phyloP scores from a whole-genome alignment of 2,329 filamentous ascomycete species.

The Ophiostoma sp. region DNA sequence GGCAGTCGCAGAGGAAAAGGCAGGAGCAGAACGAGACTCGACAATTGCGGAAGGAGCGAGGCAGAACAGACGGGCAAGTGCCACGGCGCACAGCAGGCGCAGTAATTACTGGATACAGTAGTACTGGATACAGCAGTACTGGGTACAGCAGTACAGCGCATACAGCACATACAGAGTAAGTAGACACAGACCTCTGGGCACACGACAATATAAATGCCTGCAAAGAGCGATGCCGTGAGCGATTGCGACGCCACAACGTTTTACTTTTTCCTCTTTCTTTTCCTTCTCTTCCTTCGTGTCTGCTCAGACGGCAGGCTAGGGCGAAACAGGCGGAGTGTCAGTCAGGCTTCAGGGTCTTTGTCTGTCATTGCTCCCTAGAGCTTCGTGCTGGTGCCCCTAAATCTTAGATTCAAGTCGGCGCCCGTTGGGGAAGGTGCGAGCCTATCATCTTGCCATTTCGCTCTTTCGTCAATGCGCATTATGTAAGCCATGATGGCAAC shows the following conservation, averaged over 20 bases:
- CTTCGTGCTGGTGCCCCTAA: background rate
- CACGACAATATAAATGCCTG: background rate
- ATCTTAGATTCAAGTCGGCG: background rate
- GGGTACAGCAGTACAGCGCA: background rate
- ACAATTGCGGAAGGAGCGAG: background rate
- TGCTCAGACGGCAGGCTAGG: background rate
- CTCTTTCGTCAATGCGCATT: background rate
- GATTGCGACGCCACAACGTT: background rate
- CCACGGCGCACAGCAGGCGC: background rate
- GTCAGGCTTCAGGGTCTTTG: conserved; percentile 2
- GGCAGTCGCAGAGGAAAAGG: background rate
- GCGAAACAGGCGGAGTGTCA: conserved; percentile 1
- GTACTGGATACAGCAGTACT: background rate
- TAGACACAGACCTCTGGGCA: background rate
- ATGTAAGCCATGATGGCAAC: background rate
- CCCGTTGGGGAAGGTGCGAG: background rate
- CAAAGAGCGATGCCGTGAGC: background rate
- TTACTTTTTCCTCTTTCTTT: background rate
- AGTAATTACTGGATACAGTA: background rate
- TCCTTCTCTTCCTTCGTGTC: background rate
- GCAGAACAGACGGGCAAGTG: background rate
- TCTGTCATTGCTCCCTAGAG: background rate
- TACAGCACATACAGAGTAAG: background rate
- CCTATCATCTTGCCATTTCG: background rate
- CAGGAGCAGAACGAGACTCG: conserved; percentile 5